Evolutionary conservation across 192 early-diverging fungal genomes (phyloP).

Genomic region (Coemansia sp.): DNA sequence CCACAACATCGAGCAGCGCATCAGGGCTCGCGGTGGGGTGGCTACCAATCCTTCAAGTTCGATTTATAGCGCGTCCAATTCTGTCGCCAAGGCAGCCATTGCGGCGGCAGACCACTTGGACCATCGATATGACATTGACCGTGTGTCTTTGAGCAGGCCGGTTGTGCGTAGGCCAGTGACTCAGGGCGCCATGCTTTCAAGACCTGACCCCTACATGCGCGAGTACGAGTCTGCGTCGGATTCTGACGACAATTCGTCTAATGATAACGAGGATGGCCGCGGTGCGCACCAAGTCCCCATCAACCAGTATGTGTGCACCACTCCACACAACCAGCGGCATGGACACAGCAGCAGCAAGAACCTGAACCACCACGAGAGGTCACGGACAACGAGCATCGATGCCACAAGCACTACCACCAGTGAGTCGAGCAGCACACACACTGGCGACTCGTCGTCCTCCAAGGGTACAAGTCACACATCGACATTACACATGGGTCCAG

Average conservation of each 20-base stretch:
- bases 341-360: conserved; percentile 4
- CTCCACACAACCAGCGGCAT: conserved; percentile 16
- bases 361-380: conserved; percentile 1
- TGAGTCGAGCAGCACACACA: conserved; percentile 16
- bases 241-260: conserved; percentile 28
- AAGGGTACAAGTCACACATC: conserved; percentile 22
- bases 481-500: conserved; percentile 33
- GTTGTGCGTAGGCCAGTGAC: not conserved
- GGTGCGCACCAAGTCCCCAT: not conserved
- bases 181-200: conserved; percentile 17
- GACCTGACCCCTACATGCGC: conserved; percentile 17
- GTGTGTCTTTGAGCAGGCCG: conserved; percentile 31
- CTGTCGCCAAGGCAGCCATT: conserved; percentile 35
- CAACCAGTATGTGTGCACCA: conserved; percentile 11
- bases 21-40: conserved; percentile 19
- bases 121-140: conserved; percentile 31
- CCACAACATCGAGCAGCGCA: conserved; percentile 31
- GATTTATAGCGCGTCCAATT: conserved; percentile 29
- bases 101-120: conserved; percentile 33
- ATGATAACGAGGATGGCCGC: conserved; percentile 11
- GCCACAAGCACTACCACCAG: conserved; percentile 16
- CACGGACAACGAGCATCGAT: not conserved
- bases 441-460: conserved; percentile 20
- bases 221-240: conserved; percentile 15
- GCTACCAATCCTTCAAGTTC: conserved; percentile 22